Base-by-base conservation (phyloP, 345 rosid genomes). In the Kandelia obovata region DNA sequence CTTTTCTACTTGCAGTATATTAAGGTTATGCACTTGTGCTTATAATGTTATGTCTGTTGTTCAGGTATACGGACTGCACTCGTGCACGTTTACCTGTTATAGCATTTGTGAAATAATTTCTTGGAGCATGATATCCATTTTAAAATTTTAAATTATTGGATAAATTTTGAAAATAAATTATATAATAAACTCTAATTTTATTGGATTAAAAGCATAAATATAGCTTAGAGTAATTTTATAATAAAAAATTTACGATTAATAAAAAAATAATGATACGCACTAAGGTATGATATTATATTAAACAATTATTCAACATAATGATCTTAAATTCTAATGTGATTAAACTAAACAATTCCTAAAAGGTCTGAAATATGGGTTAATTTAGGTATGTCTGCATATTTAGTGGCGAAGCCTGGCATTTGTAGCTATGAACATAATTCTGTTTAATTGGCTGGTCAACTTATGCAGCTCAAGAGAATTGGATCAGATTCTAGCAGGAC, bases 41-140 rank as follows among this genome's bases (percentile, higher is more conserved):
- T 27, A 53, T 23, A 6, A 11, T 57, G 60, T 63, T 30, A 30
- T 6, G 31, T 55, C 32, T 53, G 39, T 26, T 43, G 58, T 62
- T 46, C 26, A 39, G 9, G 26, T 68, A 3, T 35, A 35, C 47
- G 61, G 43, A 65, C 21, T 31, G 56, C 30, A 58, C 58, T 46
- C 4, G 39, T 31, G 59, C 64, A 56, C 72, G 53, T 67, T 16
- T 32, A 55, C 77, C 20, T 62, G 31, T 13, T 46, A 53, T 11
- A 53, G 15, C 27, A 25, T n/a, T 55, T 55, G 27, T 55, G 4
- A 43, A 43, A 43, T 3, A 13, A 43, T 43, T 0, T 16, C 16
- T 43, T 13, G 49, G 49, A 13, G 16, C 43, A 6, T 35, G 2
- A 35, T 0, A 35, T 6, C 0, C 8, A 35, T 35, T 35, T 7